A percentile compares a stretch with the other conserved stretches of the same genome.
These are phyloP conservation scores for Talaromyces sp. DNA, from an alignment of 2,329 filamentous ascomycete species.

Conservation along the genomic window DNA sequence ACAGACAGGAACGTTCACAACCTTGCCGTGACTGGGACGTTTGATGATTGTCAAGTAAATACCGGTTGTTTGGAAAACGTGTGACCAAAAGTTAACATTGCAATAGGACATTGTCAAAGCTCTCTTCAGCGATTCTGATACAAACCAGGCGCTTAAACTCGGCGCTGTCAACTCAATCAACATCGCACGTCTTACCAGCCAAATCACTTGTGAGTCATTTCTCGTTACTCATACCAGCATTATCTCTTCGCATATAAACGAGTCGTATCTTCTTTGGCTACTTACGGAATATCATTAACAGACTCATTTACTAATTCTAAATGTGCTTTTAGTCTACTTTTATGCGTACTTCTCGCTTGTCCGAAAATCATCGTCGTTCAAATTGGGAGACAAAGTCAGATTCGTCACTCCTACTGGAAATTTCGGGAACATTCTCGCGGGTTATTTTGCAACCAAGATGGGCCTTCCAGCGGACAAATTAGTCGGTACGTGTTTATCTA, in stretches of 20 bases:
- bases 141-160: constrained; percentile 76
- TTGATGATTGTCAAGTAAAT: constrained; percentile 96
- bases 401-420: constrained; percentile 94
- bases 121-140: constrained; percentile 78
- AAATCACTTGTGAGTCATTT: constrained; percentile 63
- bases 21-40: constrained; percentile 80
- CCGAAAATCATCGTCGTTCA: constrained; percentile 50
- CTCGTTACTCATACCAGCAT: too few species aligned
- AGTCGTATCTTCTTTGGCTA: too few species aligned
- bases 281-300: too few species aligned
- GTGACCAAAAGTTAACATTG: constrained; percentile 72
- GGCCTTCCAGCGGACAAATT: constrained; percentile 83
- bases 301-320: too few species aligned
- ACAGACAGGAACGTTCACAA: constrained; percentile 90
- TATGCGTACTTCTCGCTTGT: constrained; percentile 82
- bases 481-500: not conserved
- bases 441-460: constrained; percentile 89
- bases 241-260: too few species aligned
- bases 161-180: constrained; percentile 97
- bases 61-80: constrained; percentile 90
- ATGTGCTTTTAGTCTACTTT: constrained; percentile 63
- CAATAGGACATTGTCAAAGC: constrained; percentile 88
- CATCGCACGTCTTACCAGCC: constrained; percentile 57
- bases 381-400: constrained; percentile 56
- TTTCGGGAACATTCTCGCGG: constrained; percentile 85